Evolutionary conservation across 2,329 filamentous ascomycete species (phyloP), one percentile per base, ranked within the genome.

Genomic region (Myriosclerotinia duriaeana): DNA sequence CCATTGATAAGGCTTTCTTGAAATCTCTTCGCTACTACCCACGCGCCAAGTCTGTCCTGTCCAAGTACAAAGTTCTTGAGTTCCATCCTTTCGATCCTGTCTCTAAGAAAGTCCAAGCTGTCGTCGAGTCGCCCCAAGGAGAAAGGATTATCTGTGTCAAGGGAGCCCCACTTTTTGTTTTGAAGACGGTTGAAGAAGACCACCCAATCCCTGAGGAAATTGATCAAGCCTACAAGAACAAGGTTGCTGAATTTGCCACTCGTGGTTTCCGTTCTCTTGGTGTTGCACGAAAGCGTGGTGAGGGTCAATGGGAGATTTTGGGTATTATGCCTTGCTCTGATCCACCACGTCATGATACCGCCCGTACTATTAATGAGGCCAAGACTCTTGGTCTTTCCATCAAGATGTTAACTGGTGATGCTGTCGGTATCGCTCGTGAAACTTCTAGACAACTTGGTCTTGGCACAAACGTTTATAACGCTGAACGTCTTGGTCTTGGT

Each of bases 351-450:
- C 88, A 96, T 82, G 92, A 96, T 77, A 96, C 93, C 73, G 91
- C 89, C 75, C 91, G 91, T 78, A 96, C 93, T 69, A 91, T 96
- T 81, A 89, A 91, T 78, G 92, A 96, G 80, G 92, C 92, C 76
- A 94, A 95, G 84, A 85, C 83, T 71, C 87, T 96, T 67, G 92
- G 92, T 83, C 84, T 96, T 69, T 93, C 90, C 73, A 93, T 96
- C 81, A 96, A 96, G 85, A 96, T 96, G 92, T 86, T 96, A 81
- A 96, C 93, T 80, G 92, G 92, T 85, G 92, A 96, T 78, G 92
- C 93, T 72, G 92, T 96, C 77, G 93, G 92, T 79, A 96, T 96
- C 78, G 92, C 92, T 74, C 89, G 91, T 82, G 92, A 96, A 80
- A 96, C 92, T 73, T 95, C 92, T 65, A 91, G 92, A 76, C 91